Evolutionary conservation across 2,329 filamentous ascomycete species (phyloP).

Genomic region (Neonectria sp.): DNA sequence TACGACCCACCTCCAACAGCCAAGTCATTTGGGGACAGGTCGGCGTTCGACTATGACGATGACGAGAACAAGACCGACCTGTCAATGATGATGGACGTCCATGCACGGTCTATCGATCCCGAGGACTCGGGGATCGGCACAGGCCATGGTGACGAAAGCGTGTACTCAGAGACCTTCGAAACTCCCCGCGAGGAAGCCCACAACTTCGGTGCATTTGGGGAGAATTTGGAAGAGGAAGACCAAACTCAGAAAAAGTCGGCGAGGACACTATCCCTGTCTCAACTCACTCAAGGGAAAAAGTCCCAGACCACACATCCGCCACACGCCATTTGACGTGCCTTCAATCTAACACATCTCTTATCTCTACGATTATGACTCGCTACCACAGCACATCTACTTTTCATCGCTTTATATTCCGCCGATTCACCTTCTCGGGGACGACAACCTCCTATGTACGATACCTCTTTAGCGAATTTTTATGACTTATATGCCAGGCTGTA

Average conservation of each 20-base stretch:
- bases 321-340: constrained; percentile 42
- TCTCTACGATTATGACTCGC: constrained; percentile 21
- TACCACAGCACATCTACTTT: constrained; percentile 12
- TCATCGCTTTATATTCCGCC: not conserved
- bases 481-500: constrained; percentile 9
- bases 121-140: constrained; percentile 56
- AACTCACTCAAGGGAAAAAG: constrained; percentile 64
- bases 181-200: constrained; percentile 66
- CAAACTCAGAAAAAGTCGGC: constrained; percentile 67
- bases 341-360: not conserved
- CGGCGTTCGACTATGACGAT: constrained; percentile 61
- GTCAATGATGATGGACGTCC: constrained; percentile 31
- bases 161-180: constrained; percentile 65
- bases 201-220: constrained; percentile 59
- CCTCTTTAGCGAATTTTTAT: constrained; percentile 18
- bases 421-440: constrained; percentile 10
- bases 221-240: constrained; percentile 59
- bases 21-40: constrained; percentile 55
- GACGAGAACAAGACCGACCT: constrained; percentile 52
- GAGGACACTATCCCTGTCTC: constrained; percentile 75
- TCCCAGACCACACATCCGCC: constrained; percentile 41
- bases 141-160: constrained; percentile 58
- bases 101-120: constrained; percentile 45
- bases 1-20: constrained; percentile 53
- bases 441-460: constrained; percentile 23